phyloP scores from a whole-genome alignment of 768 basidiomycete genomes.

The Glaciozyma martinii region DNA sequence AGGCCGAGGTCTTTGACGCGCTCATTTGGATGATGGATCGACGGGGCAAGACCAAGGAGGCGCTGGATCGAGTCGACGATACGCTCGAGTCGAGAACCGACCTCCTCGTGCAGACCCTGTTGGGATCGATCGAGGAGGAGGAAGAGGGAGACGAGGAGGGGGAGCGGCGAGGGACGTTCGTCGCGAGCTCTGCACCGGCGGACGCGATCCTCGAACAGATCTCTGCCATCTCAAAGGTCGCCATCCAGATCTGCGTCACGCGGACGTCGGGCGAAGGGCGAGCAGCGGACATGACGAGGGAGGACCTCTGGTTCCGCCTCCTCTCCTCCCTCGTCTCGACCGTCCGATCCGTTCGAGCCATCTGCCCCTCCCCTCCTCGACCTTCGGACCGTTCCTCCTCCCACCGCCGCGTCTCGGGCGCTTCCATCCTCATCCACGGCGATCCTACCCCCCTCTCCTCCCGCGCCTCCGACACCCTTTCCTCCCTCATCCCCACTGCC shows the following conservation, averaged over 20 bases:
- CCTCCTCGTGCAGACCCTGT: conserved; percentile 14
- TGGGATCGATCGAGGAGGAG: background rate
- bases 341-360: conserved; percentile 53
- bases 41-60: conserved; percentile 54
- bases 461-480: conserved; percentile 49
- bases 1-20: conserved; percentile 58
- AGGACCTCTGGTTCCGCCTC: conserved; percentile 84
- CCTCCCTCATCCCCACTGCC: conserved; percentile 70
- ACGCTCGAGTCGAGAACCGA: conserved; percentile 36
- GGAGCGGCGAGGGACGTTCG: background rate
- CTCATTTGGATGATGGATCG: conserved; percentile 71
- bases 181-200: background rate
- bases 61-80: conserved; percentile 57
- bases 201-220: conserved; percentile 45
- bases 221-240: conserved; percentile 52
- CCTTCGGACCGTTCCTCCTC: conserved; percentile 8
- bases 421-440: conserved; percentile 22
- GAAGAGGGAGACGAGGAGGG: conserved; percentile 2
- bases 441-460: conserved; percentile 33
- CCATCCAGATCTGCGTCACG: conserved; percentile 60
- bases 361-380: conserved; percentile 10
- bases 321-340: conserved; percentile 70
- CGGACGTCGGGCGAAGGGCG: conserved; percentile 46
- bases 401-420: conserved; percentile 19
- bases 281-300: conserved; percentile 44